These are phyloP conservation scores for Neofusicoccum kwambonambiense DNA, from an alignment of 2,329 filamentous ascomycete species.

Conservation along the genomic window DNA sequence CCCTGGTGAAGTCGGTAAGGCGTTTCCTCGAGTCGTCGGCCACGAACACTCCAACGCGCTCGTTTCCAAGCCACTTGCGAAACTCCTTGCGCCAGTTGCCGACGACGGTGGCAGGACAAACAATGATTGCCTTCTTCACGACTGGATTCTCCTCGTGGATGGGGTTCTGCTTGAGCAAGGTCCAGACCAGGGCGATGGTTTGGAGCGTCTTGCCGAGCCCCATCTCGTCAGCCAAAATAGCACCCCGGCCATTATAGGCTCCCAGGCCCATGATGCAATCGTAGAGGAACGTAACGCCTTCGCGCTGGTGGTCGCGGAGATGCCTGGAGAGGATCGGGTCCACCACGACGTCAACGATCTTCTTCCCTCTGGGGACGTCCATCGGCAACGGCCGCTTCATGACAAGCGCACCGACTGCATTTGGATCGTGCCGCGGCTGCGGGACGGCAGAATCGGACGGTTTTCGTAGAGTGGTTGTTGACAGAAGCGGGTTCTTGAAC, in stretches of 20 bases:
- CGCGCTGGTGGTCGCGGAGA: slow-evolving; percentile 66
- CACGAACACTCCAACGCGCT: slow-evolving; percentile 67
- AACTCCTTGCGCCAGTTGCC: slow-evolving; percentile 74
- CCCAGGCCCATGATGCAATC: slow-evolving; percentile 75
- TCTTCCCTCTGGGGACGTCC: slow-evolving; percentile 58
- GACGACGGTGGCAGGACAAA: slow-evolving; percentile 70
- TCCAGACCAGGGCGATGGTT: slow-evolving; percentile 71
- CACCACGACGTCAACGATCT: slow-evolving; percentile 70
- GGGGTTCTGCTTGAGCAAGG: slow-evolving; percentile 69
- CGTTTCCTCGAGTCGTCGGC: slow-evolving; percentile 59
- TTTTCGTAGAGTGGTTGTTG: slow-evolving; percentile 51
- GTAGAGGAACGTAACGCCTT: slow-evolving; percentile 70
- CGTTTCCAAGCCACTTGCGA: slow-evolving; percentile 70
- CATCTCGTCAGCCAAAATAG: slow-evolving; percentile 74
- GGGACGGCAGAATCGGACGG: slow-evolving; percentile 47
- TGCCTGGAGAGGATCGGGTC: slow-evolving; percentile 64
- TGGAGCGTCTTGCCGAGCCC: slow-evolving; percentile 72
- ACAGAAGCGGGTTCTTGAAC: slow-evolving; percentile 64
- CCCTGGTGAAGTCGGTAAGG: slow-evolving; percentile 67
- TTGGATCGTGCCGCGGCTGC: slow-evolving; percentile 65
- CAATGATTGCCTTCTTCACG: slow-evolving; percentile 69
- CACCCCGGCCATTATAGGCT: slow-evolving; percentile 64
- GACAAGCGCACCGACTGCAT: slow-evolving; percentile 58
- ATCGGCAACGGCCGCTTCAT: slow-evolving; percentile 59
- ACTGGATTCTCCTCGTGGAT: slow-evolving; percentile 59